A percentile compares a stretch with the other conserved stretches of the same genome.
Conservation (phyloP, 2,329 filamentous ascomycete genomes). For the Trichoderma polysporum region DNA sequence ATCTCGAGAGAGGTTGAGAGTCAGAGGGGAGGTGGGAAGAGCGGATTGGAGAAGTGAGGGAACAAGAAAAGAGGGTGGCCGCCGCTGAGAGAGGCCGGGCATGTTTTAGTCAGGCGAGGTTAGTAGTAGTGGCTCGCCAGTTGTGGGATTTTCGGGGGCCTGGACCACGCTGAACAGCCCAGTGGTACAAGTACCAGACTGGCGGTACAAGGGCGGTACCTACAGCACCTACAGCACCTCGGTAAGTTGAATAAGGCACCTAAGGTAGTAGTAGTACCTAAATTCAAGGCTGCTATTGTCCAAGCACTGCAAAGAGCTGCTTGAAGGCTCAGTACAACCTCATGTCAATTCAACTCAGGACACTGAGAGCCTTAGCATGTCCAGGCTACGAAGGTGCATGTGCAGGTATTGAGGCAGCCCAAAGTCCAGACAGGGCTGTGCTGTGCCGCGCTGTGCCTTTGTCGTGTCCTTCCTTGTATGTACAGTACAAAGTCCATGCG, state of each 20-base stretch:
- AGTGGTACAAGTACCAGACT: not conserved
- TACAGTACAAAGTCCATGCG: not conserved
- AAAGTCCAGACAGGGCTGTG: not conserved
- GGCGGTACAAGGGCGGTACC: not conserved
- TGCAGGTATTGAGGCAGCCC: not conserved
- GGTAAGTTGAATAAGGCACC: too few species aligned
- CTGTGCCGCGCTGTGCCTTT: too few species aligned
- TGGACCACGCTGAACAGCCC: constrained; percentile 8
- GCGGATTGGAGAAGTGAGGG: constrained; percentile 24
- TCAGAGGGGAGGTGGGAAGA: constrained; percentile 24
- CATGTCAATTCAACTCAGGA: too few species aligned
- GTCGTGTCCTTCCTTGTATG: too few species aligned
- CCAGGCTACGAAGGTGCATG: too few species aligned
- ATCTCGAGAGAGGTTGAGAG: constrained; percentile 14
- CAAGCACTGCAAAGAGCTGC: too few species aligned
- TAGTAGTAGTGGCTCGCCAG: not conserved
- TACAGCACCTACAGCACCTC: too few species aligned
- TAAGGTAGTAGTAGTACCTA: too few species aligned
- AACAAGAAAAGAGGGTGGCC: constrained; percentile 25
- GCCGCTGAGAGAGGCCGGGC: constrained; percentile 29
- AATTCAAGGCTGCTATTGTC: too few species aligned
- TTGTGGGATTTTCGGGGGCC: constrained; percentile 17
- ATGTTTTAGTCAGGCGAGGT: constrained; percentile 27
- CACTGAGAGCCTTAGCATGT: too few species aligned
- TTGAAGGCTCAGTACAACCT: too few species aligned